Evolutionary conservation across 1,284 basidiomycete genomes (phyloP), one percentile per base, ranked within the genome.

Genomic region (Sanghuangporus baumii): DNA sequence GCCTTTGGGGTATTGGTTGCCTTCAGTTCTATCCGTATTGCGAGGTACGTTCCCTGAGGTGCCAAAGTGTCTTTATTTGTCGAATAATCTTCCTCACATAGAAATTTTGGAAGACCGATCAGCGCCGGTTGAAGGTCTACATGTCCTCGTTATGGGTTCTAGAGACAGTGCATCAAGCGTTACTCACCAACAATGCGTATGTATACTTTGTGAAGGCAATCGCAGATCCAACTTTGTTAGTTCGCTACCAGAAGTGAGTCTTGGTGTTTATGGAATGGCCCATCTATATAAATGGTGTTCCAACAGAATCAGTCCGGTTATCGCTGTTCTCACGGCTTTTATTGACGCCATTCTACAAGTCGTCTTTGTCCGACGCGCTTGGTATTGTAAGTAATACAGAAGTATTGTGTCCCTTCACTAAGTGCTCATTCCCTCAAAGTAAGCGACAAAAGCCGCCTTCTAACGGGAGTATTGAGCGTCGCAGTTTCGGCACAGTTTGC

Each of bases 121-220:
- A 18, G 43, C 16, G 16, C 43, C 18, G 43, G 43, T 46, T 46
- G 0, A 46, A 46, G 9, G n/a, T 46, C 9, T 46, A 46, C 16
- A 16, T 46, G 7, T 46, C 20, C 16, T 0, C 20, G 2, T 6
- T 46, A 46, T 46, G 43, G 43, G 8, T n/a, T 7, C 43, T 20
- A 4, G 43, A 46, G 2, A 46, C 43, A 46, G 43, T 46, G 20
- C 11, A 14, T 16, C 43, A 46, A n/a, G 43, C 20, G 3, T n/a
- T 46, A 6, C 2, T 46, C 2, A 4, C 54, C 8, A 34, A 34
- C 20, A 20, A 23, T 9, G 31, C 38, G 3, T 65, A 65, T 34
- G 48, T 40, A 7, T 54, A 52, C 55, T 40, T 65, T 52, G 51
- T 65, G 12, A 62, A 46, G 41, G 9, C 55, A 16, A 62, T 38